phyloP scores from a whole-genome alignment of 2,329 filamentous ascomycete species.

The Alternaria ventricosa region DNA sequence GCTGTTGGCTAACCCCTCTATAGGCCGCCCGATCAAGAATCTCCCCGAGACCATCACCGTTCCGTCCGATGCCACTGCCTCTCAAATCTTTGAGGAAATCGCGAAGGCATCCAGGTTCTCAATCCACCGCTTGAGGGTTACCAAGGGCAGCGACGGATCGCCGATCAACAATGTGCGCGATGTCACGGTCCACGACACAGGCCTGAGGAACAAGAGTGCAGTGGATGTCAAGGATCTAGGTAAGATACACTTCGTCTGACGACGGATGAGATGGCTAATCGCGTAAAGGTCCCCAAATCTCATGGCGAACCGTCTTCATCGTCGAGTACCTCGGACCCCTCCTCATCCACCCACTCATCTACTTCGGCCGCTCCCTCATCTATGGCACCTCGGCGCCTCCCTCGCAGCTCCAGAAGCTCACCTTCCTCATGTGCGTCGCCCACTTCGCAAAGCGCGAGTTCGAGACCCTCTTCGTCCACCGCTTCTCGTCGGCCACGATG shows the following conservation, averaged over 20 bases:
- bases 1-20: constrained; percentile 5
- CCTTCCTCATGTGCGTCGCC: constrained; percentile 73
- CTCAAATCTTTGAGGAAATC: constrained; percentile 65
- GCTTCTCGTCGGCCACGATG: constrained; percentile 95
- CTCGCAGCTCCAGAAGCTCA: constrained; percentile 74
- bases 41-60: constrained; percentile 65
- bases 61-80: constrained; percentile 57
- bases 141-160: constrained; percentile 68
- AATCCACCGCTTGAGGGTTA: constrained; percentile 67
- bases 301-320: constrained; percentile 92
- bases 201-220: constrained; percentile 64
- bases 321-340: constrained; percentile 95
- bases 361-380: constrained; percentile 73
- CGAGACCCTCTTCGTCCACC: constrained; percentile 93
- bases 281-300: constrained; percentile 77
- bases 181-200: constrained; percentile 61
- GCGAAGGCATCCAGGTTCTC: constrained; percentile 62
- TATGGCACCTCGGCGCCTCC: constrained; percentile 64
- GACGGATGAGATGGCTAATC: constrained; percentile 7
- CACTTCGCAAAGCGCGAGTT: constrained; percentile 96
- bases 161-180: constrained; percentile 62
- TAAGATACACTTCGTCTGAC: constrained; percentile 48
- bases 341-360: constrained; percentile 80
- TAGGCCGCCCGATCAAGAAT: constrained; percentile 67
- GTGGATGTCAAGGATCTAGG: constrained; percentile 93